Base-by-base conservation (phyloP, 352 stramenopile species). In the Globisporangium megalacanthum region DNA sequence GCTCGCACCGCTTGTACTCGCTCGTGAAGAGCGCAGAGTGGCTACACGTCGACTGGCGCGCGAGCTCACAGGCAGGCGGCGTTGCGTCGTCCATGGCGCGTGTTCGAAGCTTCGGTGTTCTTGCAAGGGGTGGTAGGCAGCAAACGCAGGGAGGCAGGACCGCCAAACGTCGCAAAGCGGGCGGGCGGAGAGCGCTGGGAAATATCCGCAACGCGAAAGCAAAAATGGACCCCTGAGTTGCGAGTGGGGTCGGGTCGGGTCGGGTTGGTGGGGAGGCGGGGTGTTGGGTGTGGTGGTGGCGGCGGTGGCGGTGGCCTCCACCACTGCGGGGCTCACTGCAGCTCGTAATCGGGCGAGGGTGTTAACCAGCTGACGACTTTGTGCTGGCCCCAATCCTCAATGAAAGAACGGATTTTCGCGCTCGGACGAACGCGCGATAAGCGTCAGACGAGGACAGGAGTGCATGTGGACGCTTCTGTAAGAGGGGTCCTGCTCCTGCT, bases 1-100 rank as follows among this genome's bases (percentile, higher is more conserved):
- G n/a, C n/a, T n/a, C n/a, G n/a, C n/a, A 88, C 77, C 77, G 72
- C 58, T 88, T 88, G 73, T 86, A 88, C 60, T 88, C 71, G 44
- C 20, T 51, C 49, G 65, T 47, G 51, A 88, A 88, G 45, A 86
- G 64, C 44, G 66, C 46, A 6, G 65, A 50, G 42, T 88, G 75
- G 22, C 33, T 47, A 63, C 75, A 88, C 10, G 47, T 60, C 11
- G 44, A 22, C 17, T 55, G 64, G 17, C 56, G 69, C 47, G 75
- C 70, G 33, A 88, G 83, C 35, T 66, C 61, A 51, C 76, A 81
- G 35, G 65, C 65, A 51, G 80, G 61, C 19, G 4, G 15, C 17
- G 6, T 39, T 25, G 49, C 25, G 42, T 65, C 69, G 72, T 73
- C 46, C 42, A 14, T 41, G 8, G 17, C 41, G 22, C 25, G 25